These are phyloP conservation scores for Chaetomium sp. DNA, from an alignment of 2,329 filamentous ascomycete genomes.

Conservation along the genomic window DNA sequence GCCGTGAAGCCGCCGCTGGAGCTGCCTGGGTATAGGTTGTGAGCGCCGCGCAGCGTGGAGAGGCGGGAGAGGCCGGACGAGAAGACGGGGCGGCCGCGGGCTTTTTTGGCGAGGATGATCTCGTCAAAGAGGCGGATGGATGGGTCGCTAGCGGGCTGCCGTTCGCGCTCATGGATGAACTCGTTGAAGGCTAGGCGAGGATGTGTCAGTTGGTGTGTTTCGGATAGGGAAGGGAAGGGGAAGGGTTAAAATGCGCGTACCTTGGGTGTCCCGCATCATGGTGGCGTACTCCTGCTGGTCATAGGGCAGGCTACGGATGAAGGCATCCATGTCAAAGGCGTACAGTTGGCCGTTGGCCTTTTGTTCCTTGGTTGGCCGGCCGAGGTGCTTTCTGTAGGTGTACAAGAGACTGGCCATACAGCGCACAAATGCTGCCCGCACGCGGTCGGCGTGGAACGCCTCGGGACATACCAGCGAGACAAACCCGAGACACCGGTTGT, in stretches of 20 bases:
- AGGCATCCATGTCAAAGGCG: slow-evolving; percentile 66
- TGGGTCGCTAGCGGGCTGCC: slow-evolving; percentile 61
- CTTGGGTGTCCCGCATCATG: slow-evolving; percentile 68
- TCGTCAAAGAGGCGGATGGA: slow-evolving; percentile 79
- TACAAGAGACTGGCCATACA: slow-evolving; percentile 67
- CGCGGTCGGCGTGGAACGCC: slow-evolving; percentile 63
- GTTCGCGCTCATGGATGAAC: slow-evolving; percentile 82
- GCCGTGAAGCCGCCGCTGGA: slow-evolving; percentile 42
- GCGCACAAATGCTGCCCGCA: slow-evolving; percentile 65
- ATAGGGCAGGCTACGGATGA: slow-evolving; percentile 64
- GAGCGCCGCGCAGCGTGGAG: slow-evolving; percentile 60
- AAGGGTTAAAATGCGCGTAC: slow-evolving; percentile 45
- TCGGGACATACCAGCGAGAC: slow-evolving; percentile 65
- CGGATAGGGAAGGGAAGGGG: not conserved
- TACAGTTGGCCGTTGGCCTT: slow-evolving; percentile 62
- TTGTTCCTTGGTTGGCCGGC: slow-evolving; percentile 61
- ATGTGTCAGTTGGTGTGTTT: slow-evolving; percentile 29
- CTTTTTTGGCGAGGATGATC: slow-evolving; percentile 77
- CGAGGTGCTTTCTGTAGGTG: slow-evolving; percentile 66
- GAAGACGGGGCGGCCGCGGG: slow-evolving; percentile 65
- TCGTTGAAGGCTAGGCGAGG: slow-evolving; percentile 67
- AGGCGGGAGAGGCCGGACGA: slow-evolving; percentile 65
- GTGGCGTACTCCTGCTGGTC: slow-evolving; percentile 66
- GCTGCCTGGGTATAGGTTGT: slow-evolving; percentile 50
- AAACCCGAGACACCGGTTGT: slow-evolving; percentile 62